Evolutionary conservation across 2,329 filamentous ascomycete genomes (phyloP).

Genomic region (Botrytis aclada): DNA sequence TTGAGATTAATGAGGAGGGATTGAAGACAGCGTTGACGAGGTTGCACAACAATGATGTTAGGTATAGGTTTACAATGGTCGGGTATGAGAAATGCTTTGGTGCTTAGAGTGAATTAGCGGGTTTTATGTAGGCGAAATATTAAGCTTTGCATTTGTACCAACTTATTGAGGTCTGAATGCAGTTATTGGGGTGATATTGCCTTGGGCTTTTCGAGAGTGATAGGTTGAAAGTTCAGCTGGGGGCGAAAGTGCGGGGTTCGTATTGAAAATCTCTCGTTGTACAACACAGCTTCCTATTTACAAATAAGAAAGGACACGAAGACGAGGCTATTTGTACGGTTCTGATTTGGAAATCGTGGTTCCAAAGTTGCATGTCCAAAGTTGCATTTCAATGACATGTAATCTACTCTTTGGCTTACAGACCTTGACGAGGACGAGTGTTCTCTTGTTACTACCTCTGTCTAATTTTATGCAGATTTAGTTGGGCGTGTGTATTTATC

Average conservation of each 20-base stretch:
- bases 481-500: too few species aligned
- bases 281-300: background rate
- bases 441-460: background rate
- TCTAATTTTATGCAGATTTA: too few species aligned
- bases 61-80: conserved; percentile 69
- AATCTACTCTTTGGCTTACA: background rate
- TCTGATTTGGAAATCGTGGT: background rate
- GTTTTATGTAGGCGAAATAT: background rate
- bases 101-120: conserved; percentile 6
- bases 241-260: too few species aligned
- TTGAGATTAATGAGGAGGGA: conserved; percentile 67
- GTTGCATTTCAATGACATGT: background rate
- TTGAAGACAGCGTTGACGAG: conserved; percentile 67
- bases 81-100: conserved; percentile 66
- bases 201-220: background rate
- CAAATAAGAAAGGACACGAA: too few species aligned
- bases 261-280: background rate
- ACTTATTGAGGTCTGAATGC: background rate
- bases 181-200: background rate
- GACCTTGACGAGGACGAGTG: background rate
- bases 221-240: background rate
- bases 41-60: conserved; percentile 68
- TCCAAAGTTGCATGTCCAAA: too few species aligned
- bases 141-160: background rate
- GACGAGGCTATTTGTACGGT: background rate